phyloP scores from a whole-genome alignment of 2,329 filamentous ascomycete species.

The Diaporthe sp. region DNA sequence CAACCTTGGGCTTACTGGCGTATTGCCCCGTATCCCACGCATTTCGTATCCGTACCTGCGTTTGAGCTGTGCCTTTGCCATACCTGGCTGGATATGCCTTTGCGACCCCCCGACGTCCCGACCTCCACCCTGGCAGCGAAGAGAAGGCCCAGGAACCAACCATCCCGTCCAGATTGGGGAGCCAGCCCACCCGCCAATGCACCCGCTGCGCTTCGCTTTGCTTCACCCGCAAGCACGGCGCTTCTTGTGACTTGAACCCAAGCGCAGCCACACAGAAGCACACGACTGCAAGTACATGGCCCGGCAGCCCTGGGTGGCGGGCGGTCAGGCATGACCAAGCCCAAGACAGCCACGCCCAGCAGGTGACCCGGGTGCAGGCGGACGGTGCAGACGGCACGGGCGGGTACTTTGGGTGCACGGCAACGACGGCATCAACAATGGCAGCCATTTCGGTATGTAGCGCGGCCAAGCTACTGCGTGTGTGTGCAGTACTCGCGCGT shows the following conservation, averaged over 20 bases:
- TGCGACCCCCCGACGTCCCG: too few species aligned
- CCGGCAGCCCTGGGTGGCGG: not conserved
- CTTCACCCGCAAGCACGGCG: constrained; percentile 1
- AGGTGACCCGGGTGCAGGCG: not conserved
- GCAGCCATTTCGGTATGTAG: constrained; percentile 12
- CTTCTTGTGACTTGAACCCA: not conserved
- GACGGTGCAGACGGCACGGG: constrained; percentile 8
- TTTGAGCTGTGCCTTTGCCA: not conserved
- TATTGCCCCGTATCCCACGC: constrained; percentile 4
- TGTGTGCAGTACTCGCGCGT: not conserved
- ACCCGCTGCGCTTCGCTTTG: constrained; percentile 1
- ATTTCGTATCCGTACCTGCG: constrained; percentile 21
- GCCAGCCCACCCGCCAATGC: not conserved
- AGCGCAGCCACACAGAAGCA: not conserved
- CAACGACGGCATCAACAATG: constrained; percentile 25
- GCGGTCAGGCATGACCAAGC: constrained; percentile 16
- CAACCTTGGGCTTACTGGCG: not conserved
- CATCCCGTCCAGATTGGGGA: not conserved
- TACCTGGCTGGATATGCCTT: not conserved
- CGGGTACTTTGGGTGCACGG: constrained; percentile 13
- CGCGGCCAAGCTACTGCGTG: constrained; percentile 5
- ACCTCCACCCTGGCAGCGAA: not conserved
- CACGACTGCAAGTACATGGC: not conserved
- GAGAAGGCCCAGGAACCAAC: constrained; percentile 8
- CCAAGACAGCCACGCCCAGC: constrained; percentile 13